Evolutionary conservation across 2,329 filamentous ascomycete species (phyloP).

Genomic region (Parastagonospora avenae): DNA sequence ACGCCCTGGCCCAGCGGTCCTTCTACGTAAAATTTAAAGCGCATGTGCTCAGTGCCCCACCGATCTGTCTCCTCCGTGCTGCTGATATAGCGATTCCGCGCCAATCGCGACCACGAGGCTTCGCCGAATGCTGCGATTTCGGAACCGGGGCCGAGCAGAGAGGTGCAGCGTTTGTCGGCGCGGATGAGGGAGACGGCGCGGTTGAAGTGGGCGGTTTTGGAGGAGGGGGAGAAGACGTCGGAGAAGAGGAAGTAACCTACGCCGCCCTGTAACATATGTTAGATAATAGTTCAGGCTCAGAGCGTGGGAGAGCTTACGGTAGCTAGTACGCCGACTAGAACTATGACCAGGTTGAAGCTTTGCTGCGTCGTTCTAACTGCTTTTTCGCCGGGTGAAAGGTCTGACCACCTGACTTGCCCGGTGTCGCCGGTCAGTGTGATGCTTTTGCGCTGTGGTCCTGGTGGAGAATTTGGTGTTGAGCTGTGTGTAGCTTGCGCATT

Average conservation of each 20-base stretch:
- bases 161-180: constrained; percentile 70
- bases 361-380: constrained; percentile 85
- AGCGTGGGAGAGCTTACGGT: constrained; percentile 62
- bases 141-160: constrained; percentile 73
- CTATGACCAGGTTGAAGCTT: constrained; percentile 82
- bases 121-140: constrained; percentile 84
- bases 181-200: constrained; percentile 81
- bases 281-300: neutral
- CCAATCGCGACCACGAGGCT: constrained; percentile 81
- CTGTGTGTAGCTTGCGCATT: constrained; percentile 35
- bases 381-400: constrained; percentile 78
- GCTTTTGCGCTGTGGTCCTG: constrained; percentile 64
- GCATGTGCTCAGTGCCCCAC: constrained; percentile 77
- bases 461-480: constrained; percentile 23
- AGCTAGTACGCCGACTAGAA: constrained; percentile 73
- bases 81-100: constrained; percentile 63
- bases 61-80: constrained; percentile 72
- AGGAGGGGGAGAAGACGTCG: constrained; percentile 62
- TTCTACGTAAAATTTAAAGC: constrained; percentile 85
- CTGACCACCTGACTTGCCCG: constrained; percentile 78
- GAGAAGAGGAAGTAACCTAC: constrained; percentile 59
- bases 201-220: constrained; percentile 87
- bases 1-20: constrained; percentile 75
- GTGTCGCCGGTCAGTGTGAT: constrained; percentile 88
- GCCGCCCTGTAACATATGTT: constrained; percentile 61